Evolutionary conservation across 2,329 filamentous ascomycete genomes (phyloP).

Genomic region (Fusarium floridanum): DNA sequence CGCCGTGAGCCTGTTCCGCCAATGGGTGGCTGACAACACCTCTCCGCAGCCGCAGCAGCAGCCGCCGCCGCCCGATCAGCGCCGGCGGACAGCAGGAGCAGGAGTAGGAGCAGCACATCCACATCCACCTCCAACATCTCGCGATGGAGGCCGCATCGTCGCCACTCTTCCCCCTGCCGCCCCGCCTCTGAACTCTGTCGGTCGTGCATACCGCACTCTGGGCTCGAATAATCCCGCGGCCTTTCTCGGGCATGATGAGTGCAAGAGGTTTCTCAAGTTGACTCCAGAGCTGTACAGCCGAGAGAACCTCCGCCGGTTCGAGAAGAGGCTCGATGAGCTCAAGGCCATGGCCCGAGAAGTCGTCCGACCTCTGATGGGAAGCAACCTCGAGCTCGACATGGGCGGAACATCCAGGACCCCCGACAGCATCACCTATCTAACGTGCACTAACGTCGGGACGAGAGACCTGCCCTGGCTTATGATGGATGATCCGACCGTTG

Average conservation of each 20-base stretch:
- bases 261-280: constrained; percentile 90
- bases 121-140: constrained; percentile 29
- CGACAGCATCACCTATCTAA: constrained; percentile 63
- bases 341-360: constrained; percentile 86
- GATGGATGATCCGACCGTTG: constrained; percentile 49
- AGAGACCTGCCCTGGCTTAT: constrained; percentile 64
- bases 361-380: constrained; percentile 88
- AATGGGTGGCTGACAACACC: constrained; percentile 94
- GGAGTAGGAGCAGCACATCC: too few relatives aligned
- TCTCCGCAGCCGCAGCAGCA: constrained; percentile 66
- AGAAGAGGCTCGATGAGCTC: constrained; percentile 88
- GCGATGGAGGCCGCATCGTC: constrained; percentile 48
- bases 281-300: constrained; percentile 85
- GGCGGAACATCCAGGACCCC: constrained; percentile 55
- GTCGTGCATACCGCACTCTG: constrained; percentile 82
- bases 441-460: constrained; percentile 63
- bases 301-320: constrained; percentile 88
- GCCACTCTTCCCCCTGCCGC: constrained; percentile 54
- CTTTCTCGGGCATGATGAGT: constrained; percentile 87
- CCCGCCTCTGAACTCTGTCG: constrained; percentile 70
- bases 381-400: constrained; percentile 84
- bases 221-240: constrained; percentile 70
- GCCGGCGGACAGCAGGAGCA: constrained; percentile 37
- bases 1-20: constrained; percentile 86
- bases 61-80: constrained; percentile 38